A percentile compares a stretch with the other conserved stretches of the same genome.
Conservation (phyloP, 441 rosid species). For the Adansonia madagascariensis region DNA sequence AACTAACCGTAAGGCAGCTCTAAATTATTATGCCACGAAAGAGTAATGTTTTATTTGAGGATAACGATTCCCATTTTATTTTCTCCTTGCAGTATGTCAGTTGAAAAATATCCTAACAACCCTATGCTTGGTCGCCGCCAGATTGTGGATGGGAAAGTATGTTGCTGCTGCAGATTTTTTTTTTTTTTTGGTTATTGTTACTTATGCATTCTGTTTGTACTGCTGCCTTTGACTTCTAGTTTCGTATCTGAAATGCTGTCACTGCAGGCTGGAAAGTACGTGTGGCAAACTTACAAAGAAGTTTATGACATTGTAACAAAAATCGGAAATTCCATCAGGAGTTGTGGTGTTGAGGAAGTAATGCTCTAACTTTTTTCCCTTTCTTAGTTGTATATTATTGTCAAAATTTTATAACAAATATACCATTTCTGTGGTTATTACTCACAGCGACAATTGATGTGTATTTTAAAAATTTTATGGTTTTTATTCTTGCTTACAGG, state of each 20-base stretch:
- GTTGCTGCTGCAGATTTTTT: too few species aligned
- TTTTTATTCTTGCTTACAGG: conserved; percentile 44
- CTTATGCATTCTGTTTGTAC: neutral
- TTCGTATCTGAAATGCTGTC: conserved; percentile 6
- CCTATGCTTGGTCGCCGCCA: conserved; percentile 83
- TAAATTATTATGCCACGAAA: neutral
- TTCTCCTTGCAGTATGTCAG: conserved; percentile 52
- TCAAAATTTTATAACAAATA: neutral
- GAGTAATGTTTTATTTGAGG: neutral
- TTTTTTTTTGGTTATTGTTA: neutral
- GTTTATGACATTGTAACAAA: conserved; percentile 76
- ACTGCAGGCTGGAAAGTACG: conserved; percentile 73
- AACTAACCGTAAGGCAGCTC: neutral
- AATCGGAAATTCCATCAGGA: conserved; percentile 81
- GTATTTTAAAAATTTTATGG: neutral
- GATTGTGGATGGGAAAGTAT: conserved; percentile 72
- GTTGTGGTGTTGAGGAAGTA: conserved; percentile 80
- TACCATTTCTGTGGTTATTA: neutral
- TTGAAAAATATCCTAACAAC: conserved; percentile 70
- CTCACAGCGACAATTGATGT: conserved; percentile 7
- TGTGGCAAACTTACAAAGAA: conserved; percentile 80
- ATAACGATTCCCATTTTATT: neutral
- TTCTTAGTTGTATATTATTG: neutral
- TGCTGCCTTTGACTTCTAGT: neutral
- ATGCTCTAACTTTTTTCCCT: neutral